Conservation (phyloP, 228 moss, liverwort and hornwort genomes). For the Sphagnum fallax region DNA sequence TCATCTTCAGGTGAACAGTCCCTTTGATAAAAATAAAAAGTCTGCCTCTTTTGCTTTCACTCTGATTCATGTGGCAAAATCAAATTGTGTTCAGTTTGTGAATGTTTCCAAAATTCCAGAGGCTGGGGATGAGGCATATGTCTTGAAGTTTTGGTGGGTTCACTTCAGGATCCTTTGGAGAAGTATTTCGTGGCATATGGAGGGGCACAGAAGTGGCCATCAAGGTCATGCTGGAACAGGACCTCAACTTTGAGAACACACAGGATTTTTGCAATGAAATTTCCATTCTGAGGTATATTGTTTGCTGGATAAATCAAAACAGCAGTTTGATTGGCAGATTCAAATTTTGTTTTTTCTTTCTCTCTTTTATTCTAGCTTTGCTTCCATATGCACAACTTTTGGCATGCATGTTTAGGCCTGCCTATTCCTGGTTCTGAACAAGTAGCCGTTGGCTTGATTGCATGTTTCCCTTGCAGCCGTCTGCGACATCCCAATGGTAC, state of each 20-base stretch:
- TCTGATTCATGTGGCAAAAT: too few relatives aligned
- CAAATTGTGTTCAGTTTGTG: too few relatives aligned
- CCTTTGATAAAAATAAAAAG: too few relatives aligned
- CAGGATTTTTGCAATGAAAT: slow-evolving; percentile 99
- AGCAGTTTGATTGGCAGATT: not conserved
- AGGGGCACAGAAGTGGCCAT: slow-evolving; percentile 99
- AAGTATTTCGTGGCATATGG: slow-evolving; percentile 95
- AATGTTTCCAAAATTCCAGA: too few relatives aligned
- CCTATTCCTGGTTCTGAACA: slow-evolving; percentile 22
- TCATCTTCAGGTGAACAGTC: too few relatives aligned
- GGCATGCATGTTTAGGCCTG: too few relatives aligned
- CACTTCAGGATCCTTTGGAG: slow-evolving; percentile 87
- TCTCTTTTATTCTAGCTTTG: not conserved
- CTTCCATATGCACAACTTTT: too few relatives aligned
- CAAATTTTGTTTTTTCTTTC: not conserved
- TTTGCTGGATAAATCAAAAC: not conserved
- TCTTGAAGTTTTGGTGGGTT: not conserved
- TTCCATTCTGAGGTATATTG: slow-evolving; percentile 67
- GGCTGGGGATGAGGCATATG: not conserved
- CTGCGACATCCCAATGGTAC: slow-evolving; percentile 98
- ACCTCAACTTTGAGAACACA: slow-evolving; percentile 87
- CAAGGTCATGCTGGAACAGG: slow-evolving; percentile 97
- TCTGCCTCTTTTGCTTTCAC: too few relatives aligned
- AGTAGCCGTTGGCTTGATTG: slow-evolving; percentile 14
- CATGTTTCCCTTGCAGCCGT: slow-evolving; percentile 67